Base-by-base conservation (phyloP, 2,329 filamentous ascomycete species). In the Thelonectria blattea region DNA sequence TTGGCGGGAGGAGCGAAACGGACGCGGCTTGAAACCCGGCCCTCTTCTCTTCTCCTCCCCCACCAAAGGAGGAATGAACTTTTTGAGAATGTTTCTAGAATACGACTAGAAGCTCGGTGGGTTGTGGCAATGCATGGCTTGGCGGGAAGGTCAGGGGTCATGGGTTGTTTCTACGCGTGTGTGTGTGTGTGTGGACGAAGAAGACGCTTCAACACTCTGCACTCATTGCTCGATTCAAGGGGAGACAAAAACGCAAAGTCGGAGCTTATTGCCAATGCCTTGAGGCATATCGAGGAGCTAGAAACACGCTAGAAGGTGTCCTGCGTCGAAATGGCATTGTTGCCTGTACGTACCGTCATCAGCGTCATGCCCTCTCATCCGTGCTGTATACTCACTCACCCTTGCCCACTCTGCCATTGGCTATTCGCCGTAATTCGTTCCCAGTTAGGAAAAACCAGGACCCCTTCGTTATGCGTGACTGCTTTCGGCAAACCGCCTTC, bases 61-160 rank as follows among this genome's bases (percentile, higher is more conserved):
- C 47, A 24, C 39, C 27, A 30, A 30, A 30, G 8, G 8, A 7
- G 27, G 8, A 9, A 30, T 8, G 27, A 30, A 30, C 5, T 6
- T 2, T 8, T 30, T 7, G 27, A 17, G n/a, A 20, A 11, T 49
- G 53, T 56, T 70, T 70, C 68, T 70, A 64, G 68, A 70, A 70
- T 49, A 62, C 52, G 56, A 60, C 63, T 65, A 67, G 66, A 70
- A 70, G 55, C 27, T 7, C 8, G 27, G 5, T 7, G 5, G 22
- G 2, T 7, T 30, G 27, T 30, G 27, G 27, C 27, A 7, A 30
- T 30, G 27, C 27, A 30, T 8, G 27, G n/a, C 27, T 30, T 30
- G 27, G 27, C 27, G 27, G 27, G 45, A 43, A 34, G 59, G 58
- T 41, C 53, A 43, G 20, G 61, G 55, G 46, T 46, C n/a, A n/a